Percentiles rank a stretch among this genome's conserved stretches.
These are phyloP conservation scores for Neonectria punicea DNA, from an alignment of 2,329 filamentous ascomycete genomes.

Conservation along the genomic window DNA sequence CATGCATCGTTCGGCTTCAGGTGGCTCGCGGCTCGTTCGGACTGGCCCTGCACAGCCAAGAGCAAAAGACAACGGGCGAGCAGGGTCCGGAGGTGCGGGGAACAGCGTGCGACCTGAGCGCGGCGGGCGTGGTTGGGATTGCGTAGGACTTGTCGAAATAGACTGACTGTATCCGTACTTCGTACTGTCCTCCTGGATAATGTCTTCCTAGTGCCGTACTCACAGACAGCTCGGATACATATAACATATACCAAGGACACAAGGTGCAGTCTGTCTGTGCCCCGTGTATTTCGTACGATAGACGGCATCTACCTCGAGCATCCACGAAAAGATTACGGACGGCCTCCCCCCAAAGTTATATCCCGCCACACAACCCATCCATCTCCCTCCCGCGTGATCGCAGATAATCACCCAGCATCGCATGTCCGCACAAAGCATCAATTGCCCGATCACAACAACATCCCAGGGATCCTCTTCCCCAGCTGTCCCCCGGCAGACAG, in stretches of 20 bases:
- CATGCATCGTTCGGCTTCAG: not conserved
- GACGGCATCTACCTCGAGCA: no score
- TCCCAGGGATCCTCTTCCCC: not conserved
- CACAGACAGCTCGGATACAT: no score
- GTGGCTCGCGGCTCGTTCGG: no score
- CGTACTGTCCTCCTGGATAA: no score
- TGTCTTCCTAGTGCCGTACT: no score
- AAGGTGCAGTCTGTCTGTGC: no score
- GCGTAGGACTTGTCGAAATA: not conserved
- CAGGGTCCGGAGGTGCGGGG: not conserved
- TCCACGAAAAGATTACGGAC: not conserved
- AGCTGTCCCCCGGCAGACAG: not conserved
- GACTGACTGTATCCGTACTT: no score
- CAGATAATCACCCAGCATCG: not conserved
- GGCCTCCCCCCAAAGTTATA: not conserved
- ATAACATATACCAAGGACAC: no score
- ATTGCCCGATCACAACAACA: not conserved
- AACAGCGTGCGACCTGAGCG: not conserved
- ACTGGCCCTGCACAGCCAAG: not conserved
- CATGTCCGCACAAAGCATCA: not conserved
- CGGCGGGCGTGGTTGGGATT: not conserved
- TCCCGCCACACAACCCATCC: not conserved
- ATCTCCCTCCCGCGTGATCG: not conserved
- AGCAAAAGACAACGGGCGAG: not conserved
- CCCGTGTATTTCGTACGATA: no score